Evolutionary conservation across 345 rosid genomes (phyloP), one percentile per base, ranked within the genome.

Genomic region (Pugionium dolabratum): DNA sequence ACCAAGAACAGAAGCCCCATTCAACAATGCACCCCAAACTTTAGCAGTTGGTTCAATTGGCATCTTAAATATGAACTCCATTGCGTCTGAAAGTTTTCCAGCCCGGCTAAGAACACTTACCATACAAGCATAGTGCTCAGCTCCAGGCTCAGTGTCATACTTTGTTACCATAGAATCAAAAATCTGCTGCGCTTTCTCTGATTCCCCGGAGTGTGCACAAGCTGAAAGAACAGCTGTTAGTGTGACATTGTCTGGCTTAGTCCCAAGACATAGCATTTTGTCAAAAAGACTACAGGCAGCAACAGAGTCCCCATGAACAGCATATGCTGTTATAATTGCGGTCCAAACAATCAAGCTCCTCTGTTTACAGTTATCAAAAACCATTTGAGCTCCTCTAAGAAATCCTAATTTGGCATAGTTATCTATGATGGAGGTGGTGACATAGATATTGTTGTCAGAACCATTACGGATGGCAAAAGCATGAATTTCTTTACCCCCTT

Each of bases 1-100:
- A 49, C 86, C 82, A 5, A 78, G 63, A 68, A 87, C 80, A 4
- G 83, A 84, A 60, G 98, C 95, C 44, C 96, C 96, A 54, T 83
- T 78, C 53, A 87, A 84, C 83, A 92, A 77, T 49, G 93, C 88
- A 52, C 98, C 96, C 95, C 95, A 89, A 62, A 87, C 85, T 77
- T 87, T 81, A 37, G 89, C 86, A 58, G 62, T 83, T 59, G 93
- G 95, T 64, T 83, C 79, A 7, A 83, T 61, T 35, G 93, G 91
- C 91, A 89, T 89, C 67, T 64, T 75, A 40, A 72, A 66, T 57
- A 89, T 79, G 74, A 87, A 84, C 37, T 92, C 87, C 63, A 69
- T 63, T 36, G 98, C 96, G 68, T 85, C 91, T 7, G 83, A 78
- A 37, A 89, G 85, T 67, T 81, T 89, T 31, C 83, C 85, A 18